These are phyloP conservation scores for Penicillium macrosclerotiorum DNA, from an alignment of 495 filamentous ascomycete genomes.

Conservation along the genomic window DNA sequence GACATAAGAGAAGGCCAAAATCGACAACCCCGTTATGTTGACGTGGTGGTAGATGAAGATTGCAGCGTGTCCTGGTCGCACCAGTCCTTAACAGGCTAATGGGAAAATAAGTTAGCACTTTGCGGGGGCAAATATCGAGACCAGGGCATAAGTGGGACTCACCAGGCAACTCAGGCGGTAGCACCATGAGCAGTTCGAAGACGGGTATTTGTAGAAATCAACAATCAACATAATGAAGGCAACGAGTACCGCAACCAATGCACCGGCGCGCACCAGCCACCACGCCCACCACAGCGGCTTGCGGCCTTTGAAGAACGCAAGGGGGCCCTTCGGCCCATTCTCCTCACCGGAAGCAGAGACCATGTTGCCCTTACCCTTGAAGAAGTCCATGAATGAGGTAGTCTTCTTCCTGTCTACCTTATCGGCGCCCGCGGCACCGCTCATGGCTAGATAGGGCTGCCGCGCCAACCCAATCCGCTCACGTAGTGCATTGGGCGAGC, in stretches of 20 bases:
- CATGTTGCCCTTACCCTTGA: conserved; percentile 38
- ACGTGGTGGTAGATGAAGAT: conserved; percentile 16
- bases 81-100: conserved; percentile 72
- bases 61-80: conserved; percentile 63
- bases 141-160: conserved; percentile 42
- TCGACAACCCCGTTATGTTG: conserved; percentile 4
- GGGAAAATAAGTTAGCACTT: conserved; percentile 23
- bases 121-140: background rate
- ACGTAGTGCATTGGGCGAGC: conserved; percentile 78
- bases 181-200: conserved; percentile 80
- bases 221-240: conserved; percentile 81
- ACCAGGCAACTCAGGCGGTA: conserved; percentile 91
- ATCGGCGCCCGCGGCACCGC: conserved; percentile 30
- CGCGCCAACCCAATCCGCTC: conserved; percentile 65
- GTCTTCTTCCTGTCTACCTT: conserved; percentile 24
- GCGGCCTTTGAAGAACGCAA: conserved; percentile 85
- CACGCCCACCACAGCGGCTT: conserved; percentile 96
- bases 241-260: conserved; percentile 73
- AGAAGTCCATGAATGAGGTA: conserved; percentile 30
- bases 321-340: conserved; percentile 56
- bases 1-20: background rate
- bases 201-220: conserved; percentile 81
- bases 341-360: conserved; percentile 8
- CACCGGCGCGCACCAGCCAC: conserved; percentile 84
- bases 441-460: conserved; percentile 66